Conservation (phyloP, 148 eudicot genomes). For the Silene latifolia region DNA sequence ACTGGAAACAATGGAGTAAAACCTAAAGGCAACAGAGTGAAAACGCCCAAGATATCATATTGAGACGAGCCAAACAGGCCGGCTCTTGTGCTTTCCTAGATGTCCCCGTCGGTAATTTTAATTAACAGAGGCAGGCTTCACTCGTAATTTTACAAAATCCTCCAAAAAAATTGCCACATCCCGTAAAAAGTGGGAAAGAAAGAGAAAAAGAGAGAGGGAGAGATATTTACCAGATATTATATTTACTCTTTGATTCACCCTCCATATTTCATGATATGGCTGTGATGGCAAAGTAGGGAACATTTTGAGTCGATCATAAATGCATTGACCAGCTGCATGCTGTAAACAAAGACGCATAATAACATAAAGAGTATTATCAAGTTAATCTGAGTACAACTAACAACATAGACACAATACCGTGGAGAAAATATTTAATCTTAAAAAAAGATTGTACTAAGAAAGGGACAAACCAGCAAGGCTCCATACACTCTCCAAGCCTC, state of each 20-base stretch:
- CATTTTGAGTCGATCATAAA: conserved; percentile 57
- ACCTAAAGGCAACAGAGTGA: too few relatives aligned
- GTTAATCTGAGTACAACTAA: neutral
- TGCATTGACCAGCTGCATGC: conserved; percentile 67
- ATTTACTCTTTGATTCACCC: conserved; percentile 37
- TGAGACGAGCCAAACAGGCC: too few relatives aligned
- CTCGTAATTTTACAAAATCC: too few relatives aligned
- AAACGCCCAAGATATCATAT: too few relatives aligned
- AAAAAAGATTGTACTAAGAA: neutral
- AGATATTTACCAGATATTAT: conserved; percentile 38
- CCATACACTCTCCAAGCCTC: conserved; percentile 86
- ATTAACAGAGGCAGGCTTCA: too few relatives aligned
- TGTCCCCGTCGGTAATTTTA: too few relatives aligned
- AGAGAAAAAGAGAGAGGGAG: too few relatives aligned
- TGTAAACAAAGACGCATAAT: conserved; percentile 20
- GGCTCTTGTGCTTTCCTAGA: too few relatives aligned
- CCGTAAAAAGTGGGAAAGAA: too few relatives aligned
- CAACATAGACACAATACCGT: neutral
- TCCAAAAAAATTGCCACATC: too few relatives aligned
- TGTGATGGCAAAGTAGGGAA: conserved; percentile 54
- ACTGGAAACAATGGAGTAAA: too few relatives aligned
- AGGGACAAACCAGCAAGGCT: conserved; percentile 58
- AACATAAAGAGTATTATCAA: neutral
- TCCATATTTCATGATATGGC: conserved; percentile 34
- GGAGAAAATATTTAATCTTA: neutral